Base-by-base conservation (phyloP, 306 rosid species). In the Trifolium dubium region DNA sequence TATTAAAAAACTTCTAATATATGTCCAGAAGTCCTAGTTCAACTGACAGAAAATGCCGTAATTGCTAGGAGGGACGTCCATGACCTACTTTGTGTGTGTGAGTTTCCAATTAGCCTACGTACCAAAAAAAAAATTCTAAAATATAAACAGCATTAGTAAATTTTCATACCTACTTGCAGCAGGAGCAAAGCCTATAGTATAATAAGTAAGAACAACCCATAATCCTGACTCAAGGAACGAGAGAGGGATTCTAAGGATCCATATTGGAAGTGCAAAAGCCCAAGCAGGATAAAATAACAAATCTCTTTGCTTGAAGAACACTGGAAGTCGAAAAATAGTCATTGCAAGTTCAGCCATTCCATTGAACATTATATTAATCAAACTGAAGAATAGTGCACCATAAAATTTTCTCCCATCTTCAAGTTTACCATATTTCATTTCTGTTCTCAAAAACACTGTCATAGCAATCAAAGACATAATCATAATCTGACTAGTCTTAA, bases 151-250 rank as follows among this genome's bases (percentile, higher is more conserved):
- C 18, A 41, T 13, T 30, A 41, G 17, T 59, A 55, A 39, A 71
- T 23, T 63, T 65, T 35, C 80, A 17, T 82, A 85, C 97, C 97
- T 91, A 68, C 89, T 88, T 14, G 97, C 87, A 81, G 89, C 58
- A 32, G 97, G 97, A 46, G 97, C 94, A 79, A 88, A 91, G 6
- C 97, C 97, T 28, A 91, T 70, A 2, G 97, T 81, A 73, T 91
- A 91, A 79, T 91, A 91, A 59, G 94, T 91, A 29, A 87, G 89
- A 69, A 31, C 35, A 67, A 84, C 85, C 97, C 97, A 91, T 71
- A 88, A 72, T 71, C 81, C 92, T 7, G 97, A 88, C 55, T 91
- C 97, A 78, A 88, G 23, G 1, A 91, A 40, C 58, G 97, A 91
- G 40, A 88, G 84, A 50, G 97, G 94, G 79, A 91, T 85, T 68